phyloP scores from a whole-genome alignment of 768 basidiomycete genomes.

The Leucogyrophana mollusca region DNA sequence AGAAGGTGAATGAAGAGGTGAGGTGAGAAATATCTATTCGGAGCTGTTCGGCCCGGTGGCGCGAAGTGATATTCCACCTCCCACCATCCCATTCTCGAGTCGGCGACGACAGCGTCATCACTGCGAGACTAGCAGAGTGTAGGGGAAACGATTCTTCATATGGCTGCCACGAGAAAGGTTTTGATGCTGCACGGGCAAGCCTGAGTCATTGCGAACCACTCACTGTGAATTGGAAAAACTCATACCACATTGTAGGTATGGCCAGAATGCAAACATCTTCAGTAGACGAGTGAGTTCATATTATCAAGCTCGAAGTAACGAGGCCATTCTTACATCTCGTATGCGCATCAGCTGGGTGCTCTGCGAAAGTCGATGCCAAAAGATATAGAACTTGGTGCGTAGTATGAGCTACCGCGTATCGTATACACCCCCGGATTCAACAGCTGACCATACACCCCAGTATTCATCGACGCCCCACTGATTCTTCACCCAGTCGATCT shows the following conservation, averaged over 20 bases:
- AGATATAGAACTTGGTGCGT: conserved; percentile 62
- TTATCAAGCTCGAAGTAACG: neutral
- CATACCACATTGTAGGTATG: conserved; percentile 43
- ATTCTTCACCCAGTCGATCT: conserved; percentile 68
- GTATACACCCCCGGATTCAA: neutral
- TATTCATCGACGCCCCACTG: conserved; percentile 72
- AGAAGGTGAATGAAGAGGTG: too few relatives aligned
- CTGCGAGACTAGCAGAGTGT: too few relatives aligned
- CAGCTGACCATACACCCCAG: conserved; percentile 32
- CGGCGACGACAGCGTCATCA: too few relatives aligned
- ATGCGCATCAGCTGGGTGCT: conserved; percentile 56
- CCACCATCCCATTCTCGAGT: too few relatives aligned
- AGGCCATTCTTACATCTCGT: neutral
- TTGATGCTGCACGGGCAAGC: conserved; percentile 47
- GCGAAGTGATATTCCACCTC: too few relatives aligned
- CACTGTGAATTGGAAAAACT: conserved; percentile 6
- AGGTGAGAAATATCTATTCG: too few relatives aligned
- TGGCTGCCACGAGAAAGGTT: too few relatives aligned
- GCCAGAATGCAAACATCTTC: conserved; percentile 70
- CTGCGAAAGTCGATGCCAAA: conserved; percentile 68
- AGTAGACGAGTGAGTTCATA: conserved; percentile 59
- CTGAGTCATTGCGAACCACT: neutral
- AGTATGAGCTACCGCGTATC: neutral
- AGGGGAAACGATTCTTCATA: too few relatives aligned
- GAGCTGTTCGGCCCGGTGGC: too few relatives aligned